These are phyloP conservation scores for Nitzschia inconspicua DNA, from an alignment of 108 stramenopile species.

Conservation along the genomic window DNA sequence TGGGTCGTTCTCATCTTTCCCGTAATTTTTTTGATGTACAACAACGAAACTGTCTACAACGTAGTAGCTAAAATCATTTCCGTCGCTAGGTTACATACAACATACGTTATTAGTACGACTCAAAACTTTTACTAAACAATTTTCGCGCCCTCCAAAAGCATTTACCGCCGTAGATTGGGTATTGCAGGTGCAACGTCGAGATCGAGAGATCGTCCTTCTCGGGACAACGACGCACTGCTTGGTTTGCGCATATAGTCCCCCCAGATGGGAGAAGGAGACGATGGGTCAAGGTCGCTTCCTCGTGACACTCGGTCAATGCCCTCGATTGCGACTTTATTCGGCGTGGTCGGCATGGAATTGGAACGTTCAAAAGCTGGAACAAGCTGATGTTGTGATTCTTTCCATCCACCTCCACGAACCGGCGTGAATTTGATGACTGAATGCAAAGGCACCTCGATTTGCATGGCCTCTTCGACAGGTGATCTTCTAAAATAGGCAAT, in stretches of 20 bases:
- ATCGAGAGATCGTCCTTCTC: too few relatives aligned
- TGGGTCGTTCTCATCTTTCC: too few relatives aligned
- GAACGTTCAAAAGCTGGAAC: conserved; percentile 15
- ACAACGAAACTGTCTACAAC: too few relatives aligned
- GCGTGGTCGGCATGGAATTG: not conserved
- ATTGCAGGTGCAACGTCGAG: too few relatives aligned
- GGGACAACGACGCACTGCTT: conserved; percentile 5
- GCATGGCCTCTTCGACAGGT: conserved; percentile 73
- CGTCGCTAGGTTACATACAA: too few relatives aligned
- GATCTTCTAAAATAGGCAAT: conserved; percentile 84
- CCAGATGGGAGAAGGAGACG: conserved; percentile 35
- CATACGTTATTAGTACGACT: too few relatives aligned
- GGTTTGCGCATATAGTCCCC: conserved; percentile 40
- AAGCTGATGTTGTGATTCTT: conserved; percentile 50
- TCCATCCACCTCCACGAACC: conserved; percentile 81
- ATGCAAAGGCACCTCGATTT: conserved; percentile 83
- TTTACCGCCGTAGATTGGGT: too few relatives aligned
- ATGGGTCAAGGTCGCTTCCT: not conserved
- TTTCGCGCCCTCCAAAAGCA: too few relatives aligned
- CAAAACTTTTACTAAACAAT: too few relatives aligned
- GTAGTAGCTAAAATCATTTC: too few relatives aligned
- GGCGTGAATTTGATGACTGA: conserved; percentile 88
- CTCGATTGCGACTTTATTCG: conserved; percentile 9
- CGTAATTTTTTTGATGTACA: too few relatives aligned
- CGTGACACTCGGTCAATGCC: conserved; percentile 12